Conservation (phyloP, 2,329 filamentous ascomycete genomes). For the Fonsecaea erecta region DNA sequence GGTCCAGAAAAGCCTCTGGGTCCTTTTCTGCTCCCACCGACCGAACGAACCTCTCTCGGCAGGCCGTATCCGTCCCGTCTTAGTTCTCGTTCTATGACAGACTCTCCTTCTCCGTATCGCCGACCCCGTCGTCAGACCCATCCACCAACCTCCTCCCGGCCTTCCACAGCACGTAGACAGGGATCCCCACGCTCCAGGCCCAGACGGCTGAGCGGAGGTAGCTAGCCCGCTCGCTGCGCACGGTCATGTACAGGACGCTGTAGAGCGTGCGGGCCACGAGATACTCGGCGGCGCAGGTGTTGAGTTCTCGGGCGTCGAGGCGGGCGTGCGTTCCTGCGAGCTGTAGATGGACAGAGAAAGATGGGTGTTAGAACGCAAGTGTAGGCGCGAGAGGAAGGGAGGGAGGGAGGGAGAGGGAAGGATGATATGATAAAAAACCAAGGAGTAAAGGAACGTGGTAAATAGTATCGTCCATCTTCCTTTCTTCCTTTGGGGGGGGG, state of each 20-base stretch:
- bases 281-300: constrained; percentile 43
- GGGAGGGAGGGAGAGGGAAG: too few relatives aligned
- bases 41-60: too few relatives aligned
- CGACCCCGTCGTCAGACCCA: background rate
- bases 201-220: constrained; percentile 44
- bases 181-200: constrained; percentile 43
- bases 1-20: background rate
- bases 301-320: constrained; percentile 41
- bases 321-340: constrained; percentile 44
- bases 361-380: background rate
- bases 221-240: constrained; percentile 41
- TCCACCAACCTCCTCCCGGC: constrained; percentile 37
- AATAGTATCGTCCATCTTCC: too few relatives aligned
- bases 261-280: constrained; percentile 42
- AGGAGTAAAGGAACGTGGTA: too few relatives aligned
- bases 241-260: constrained; percentile 44
- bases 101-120: background rate
- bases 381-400: background rate
- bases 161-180: constrained; percentile 42
- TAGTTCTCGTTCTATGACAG: too few relatives aligned
- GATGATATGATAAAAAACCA: too few relatives aligned
- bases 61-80: background rate
- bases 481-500: too few relatives aligned
- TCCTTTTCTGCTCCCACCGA: background rate
- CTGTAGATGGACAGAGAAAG: constrained; percentile 20